Evolutionary conservation across 1,284 basidiomycete species (phyloP), one percentile per base, ranked within the genome.

Genomic region (Quambalaria eucalypti): DNA sequence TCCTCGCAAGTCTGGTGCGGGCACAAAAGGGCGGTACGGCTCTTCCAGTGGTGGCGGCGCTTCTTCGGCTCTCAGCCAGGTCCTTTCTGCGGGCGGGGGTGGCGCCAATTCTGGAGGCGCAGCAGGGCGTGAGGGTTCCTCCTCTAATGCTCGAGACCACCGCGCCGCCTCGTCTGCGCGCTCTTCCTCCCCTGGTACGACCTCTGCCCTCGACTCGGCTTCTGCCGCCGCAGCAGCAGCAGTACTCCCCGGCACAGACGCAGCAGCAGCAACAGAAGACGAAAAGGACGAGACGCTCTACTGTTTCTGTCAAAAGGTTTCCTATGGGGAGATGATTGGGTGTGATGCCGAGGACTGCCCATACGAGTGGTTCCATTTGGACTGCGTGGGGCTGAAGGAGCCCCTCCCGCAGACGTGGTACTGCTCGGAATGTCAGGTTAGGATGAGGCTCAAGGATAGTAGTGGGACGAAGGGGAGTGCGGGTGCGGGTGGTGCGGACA

Each of bases 31-130:
- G 73, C 73, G 54, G 69, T 72, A 49, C 66, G 64, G 47, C 61
- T 68, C 2, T 74, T 73, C 62, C 73, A 71, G 47, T 69, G 66
- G 62, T 74, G 73, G 48, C 73, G n/a, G n/a, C n/a, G n/a, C n/a
- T n/a, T n/a, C n/a, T n/a, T n/a, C n/a, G n/a, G n/a, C n/a, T n/a
- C n/a, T n/a, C n/a, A n/a, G n/a, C n/a, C n/a, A n/a, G n/a, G n/a
- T n/a, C n/a, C n/a, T n/a, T n/a, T n/a, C n/a, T n/a, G n/a, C n/a
- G n/a, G n/a, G n/a, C n/a, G n/a, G n/a, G n/a, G n/a, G n/a, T n/a
- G n/a, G n/a, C n/a, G n/a, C n/a, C n/a, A n/a, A n/a, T n/a, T n/a
- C n/a, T n/a, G n/a, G n/a, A n/a, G n/a, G n/a, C n/a, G n/a, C n/a
- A n/a, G n/a, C n/a, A n/a, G n/a, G n/a, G n/a, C n/a, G n/a, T n/a